phyloP scores from a whole-genome alignment of 2,329 filamentous ascomycete species.

The Orbilia javanica region DNA sequence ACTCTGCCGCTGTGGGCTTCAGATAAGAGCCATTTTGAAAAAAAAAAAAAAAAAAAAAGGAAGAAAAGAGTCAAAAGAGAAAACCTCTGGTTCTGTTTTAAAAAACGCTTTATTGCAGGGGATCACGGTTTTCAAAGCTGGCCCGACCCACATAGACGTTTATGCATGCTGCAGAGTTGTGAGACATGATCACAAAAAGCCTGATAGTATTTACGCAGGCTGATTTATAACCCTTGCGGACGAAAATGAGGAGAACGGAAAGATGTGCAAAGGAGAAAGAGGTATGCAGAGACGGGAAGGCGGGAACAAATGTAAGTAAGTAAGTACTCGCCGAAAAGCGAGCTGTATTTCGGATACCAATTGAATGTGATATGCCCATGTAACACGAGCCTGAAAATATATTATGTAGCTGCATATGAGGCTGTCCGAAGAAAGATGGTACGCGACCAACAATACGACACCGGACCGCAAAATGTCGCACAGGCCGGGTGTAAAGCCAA shows the following conservation, averaged over 20 bases:
- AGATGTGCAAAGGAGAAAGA: slow-evolving; percentile 3
- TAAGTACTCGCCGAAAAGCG: background rate
- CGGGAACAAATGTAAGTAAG: slow-evolving; percentile 1
- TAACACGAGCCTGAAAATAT: slow-evolving; percentile 36
- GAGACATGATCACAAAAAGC: slow-evolving; percentile 41
- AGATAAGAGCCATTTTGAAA: slow-evolving; percentile 40
- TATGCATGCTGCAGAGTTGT: slow-evolving; percentile 17
- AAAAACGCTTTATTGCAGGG: slow-evolving; percentile 19
- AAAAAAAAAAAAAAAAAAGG: background rate
- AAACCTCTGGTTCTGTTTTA: background rate
- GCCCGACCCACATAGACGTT: slow-evolving; percentile 14
- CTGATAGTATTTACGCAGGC: slow-evolving; percentile 26
- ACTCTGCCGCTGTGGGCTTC: background rate
- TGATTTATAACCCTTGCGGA: slow-evolving; percentile 26
- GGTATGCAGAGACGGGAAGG: slow-evolving; percentile 21
- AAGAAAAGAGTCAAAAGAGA: background rate
- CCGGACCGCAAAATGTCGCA: slow-evolving; percentile 17
- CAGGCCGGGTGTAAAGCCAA: slow-evolving; percentile 22
- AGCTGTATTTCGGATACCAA: slow-evolving; percentile 9
- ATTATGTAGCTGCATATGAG: slow-evolving; percentile 23
- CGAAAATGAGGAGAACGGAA: slow-evolving; percentile 14
- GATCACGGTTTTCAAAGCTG: slow-evolving; percentile 16
- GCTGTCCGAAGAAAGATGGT: slow-evolving; percentile 42
- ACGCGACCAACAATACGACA: slow-evolving; percentile 37
- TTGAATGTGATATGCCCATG: slow-evolving; percentile 17